Base-by-base conservation (phyloP, 371 early-diverging fungal genomes). In the Gilbertella persicaria region DNA sequence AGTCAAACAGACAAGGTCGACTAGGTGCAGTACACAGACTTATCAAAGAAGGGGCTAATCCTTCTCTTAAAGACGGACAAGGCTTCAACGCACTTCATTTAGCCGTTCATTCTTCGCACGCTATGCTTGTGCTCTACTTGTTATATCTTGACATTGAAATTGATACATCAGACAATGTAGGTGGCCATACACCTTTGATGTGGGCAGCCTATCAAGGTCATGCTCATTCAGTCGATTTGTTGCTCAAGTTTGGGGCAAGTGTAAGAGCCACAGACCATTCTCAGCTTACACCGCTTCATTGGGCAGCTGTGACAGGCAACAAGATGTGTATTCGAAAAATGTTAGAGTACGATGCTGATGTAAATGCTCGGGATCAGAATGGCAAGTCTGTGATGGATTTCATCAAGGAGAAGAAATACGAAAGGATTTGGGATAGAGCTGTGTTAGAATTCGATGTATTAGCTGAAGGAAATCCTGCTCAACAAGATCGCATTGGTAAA, bases 141-240 rank as follows among this genome's bases (percentile, higher is more conserved):
- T 66, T 87, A 19, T 80, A 69, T 44, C 62, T 82, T 5, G 90
- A 89, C 10, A 78, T 89, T 62, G 84, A 87, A 39, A 78, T 92
- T 8, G 92, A 98, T 61, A 53, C 68, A 0, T 63, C 71, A 2
- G 98, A 98, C 55, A 63, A 77, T 10, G 78, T 89, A 39, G 88
- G 88, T 16, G 78, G 75, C 2, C 86, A 92, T 29, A 96, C 98
- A 13, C 84, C 94, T 21, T 68, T 98, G 29, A 94, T 96, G 93
- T 98, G 97, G 96, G 89, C 94, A 1, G 89, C 90, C 0, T 96
- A 95, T 67, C 92, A 92, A 64, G 92, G 91, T 1, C 90, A 90
- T 63, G 66, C 73, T 44, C 61, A 86, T 53, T 72, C 83, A 21
- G 77, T 91, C 7, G 81, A 85, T 42, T 71, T 89, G 26, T 65